A percentile compares a stretch with the other conserved stretches of the same genome.
phyloP scores from a whole-genome alignment of 768 basidiomycete species.

The Mycena vitilis region DNA sequence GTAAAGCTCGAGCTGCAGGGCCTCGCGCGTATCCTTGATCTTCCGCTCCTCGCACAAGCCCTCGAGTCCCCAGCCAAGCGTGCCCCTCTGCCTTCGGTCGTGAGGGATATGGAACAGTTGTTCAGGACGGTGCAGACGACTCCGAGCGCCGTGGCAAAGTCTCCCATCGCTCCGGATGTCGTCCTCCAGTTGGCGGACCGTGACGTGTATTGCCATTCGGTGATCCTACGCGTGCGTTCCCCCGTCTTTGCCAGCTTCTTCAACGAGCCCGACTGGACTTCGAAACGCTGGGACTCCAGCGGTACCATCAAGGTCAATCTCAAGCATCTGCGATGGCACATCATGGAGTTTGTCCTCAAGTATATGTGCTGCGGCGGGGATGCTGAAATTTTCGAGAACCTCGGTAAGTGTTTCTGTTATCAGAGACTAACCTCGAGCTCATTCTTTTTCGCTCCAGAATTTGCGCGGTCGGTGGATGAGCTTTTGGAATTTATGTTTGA shows the following conservation, averaged over 20 bases:
- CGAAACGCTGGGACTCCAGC: constrained; percentile 60
- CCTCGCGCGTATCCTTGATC: constrained; percentile 68
- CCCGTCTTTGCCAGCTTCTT: constrained; percentile 89
- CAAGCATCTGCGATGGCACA: constrained; percentile 76
- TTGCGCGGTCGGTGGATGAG: constrained; percentile 73
- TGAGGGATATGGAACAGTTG: constrained; percentile 60
- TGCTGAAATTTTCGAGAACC: constrained; percentile 73
- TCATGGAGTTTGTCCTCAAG: constrained; percentile 79
- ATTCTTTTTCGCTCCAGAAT: constrained; percentile 58
- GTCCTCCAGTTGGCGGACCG: constrained; percentile 76
- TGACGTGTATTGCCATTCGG: constrained; percentile 75
- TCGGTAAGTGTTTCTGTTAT: constrained; percentile 60
- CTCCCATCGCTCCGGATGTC: constrained; percentile 70
- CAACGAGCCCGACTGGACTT: constrained; percentile 85
- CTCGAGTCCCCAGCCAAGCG: constrained; percentile 74
- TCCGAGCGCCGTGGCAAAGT: constrained; percentile 18
- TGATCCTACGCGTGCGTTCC: constrained; percentile 84
- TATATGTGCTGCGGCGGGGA: constrained; percentile 83
- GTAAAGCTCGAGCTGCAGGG: constrained; percentile 73
- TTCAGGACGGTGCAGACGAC: constrained; percentile 53
- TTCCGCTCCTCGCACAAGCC: constrained; percentile 64
- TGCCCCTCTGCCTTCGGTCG: constrained; percentile 59
- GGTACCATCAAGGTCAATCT: constrained; percentile 76
- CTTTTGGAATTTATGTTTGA: constrained; percentile 89
- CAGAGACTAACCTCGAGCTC: constrained; percentile 5